Conservation (phyloP, 331 rosid genomes). For the Telfairia occidentalis region DNA sequence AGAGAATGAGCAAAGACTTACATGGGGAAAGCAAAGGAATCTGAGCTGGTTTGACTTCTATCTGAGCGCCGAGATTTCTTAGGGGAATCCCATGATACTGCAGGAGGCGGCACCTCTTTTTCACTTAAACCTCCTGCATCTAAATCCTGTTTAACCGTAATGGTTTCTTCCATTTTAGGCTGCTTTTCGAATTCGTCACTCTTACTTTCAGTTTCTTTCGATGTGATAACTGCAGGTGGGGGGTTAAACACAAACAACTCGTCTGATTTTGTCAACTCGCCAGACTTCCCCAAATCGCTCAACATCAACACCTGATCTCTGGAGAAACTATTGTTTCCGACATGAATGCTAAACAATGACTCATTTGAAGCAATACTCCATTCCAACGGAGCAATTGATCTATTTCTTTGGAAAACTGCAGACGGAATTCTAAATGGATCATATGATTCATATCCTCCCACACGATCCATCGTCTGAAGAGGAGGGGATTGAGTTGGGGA, state of each 20-base stretch:
- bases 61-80: constrained; percentile 25
- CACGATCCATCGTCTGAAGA: constrained; percentile 60
- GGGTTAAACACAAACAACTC: constrained; percentile 25
- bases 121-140: constrained; percentile 5
- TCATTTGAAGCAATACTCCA: constrained; percentile 87
- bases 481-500: constrained; percentile 39
- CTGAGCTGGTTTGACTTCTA: constrained; percentile 20
- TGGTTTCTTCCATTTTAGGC: constrained; percentile 13
- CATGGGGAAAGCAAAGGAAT: constrained; percentile 47
- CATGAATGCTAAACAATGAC: constrained; percentile 69
- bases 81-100: constrained; percentile 17
- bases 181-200: constrained; percentile 13
- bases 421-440: constrained; percentile 54
- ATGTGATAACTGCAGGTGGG: constrained; percentile 16
- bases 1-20: constrained; percentile 30
- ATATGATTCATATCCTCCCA: constrained; percentile 21
- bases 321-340: constrained; percentile 47
- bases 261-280: constrained; percentile 26
- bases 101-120: constrained; percentile 10
- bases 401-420: constrained; percentile 36
- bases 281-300: constrained; percentile 23
- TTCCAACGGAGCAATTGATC: constrained; percentile 31
- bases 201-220: constrained; percentile 11
- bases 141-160: constrained; percentile 10
- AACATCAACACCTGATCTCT: constrained; percentile 24